A percentile compares a stretch with the other conserved stretches of the same genome.
Conservation (phyloP, 306 rosid genomes). For the Fragaria ananassa region DNA sequence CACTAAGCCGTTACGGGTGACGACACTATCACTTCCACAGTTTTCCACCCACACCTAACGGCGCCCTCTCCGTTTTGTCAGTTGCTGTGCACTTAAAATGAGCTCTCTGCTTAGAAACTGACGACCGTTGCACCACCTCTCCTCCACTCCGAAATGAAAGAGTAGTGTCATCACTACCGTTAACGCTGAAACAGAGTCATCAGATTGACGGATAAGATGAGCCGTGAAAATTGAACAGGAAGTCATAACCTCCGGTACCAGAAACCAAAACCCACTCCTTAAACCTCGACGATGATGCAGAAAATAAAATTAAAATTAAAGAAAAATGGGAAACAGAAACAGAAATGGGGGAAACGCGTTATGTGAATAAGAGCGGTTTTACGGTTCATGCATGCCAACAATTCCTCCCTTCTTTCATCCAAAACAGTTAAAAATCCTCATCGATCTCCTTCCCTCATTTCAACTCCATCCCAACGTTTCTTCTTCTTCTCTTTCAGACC, state of each 20-base stretch:
- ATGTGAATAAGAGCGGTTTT: constrained; percentile 38
- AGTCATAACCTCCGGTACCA: constrained; percentile 18
- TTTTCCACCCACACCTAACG: background rate
- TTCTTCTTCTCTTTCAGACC: background rate
- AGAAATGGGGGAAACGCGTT: constrained; percentile 35
- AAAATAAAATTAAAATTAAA: background rate
- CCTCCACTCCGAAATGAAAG: no score
- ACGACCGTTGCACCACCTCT: constrained; percentile 3
- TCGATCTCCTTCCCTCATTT: background rate
- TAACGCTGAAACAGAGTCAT: background rate
- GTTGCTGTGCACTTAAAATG: background rate
- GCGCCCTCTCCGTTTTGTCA: background rate
- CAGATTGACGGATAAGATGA: background rate
- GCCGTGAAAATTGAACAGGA: background rate
- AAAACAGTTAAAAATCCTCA: constrained; percentile 22
- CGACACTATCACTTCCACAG: background rate
- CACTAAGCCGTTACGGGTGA: background rate
- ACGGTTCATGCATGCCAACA: constrained; percentile 56
- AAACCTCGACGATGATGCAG: constrained; percentile 1
- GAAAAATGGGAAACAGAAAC: background rate
- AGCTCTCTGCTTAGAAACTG: constrained; percentile 3
- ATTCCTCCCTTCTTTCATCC: constrained; percentile 10
- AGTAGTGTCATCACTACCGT: background rate
- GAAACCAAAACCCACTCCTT: constrained; percentile 6
- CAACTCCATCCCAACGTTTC: background rate